A percentile compares a stretch with the other conserved stretches of the same genome.
These are phyloP conservation scores for Neurospora sp. DNA, from an alignment of 495 filamentous ascomycete genomes.

Conservation along the genomic window DNA sequence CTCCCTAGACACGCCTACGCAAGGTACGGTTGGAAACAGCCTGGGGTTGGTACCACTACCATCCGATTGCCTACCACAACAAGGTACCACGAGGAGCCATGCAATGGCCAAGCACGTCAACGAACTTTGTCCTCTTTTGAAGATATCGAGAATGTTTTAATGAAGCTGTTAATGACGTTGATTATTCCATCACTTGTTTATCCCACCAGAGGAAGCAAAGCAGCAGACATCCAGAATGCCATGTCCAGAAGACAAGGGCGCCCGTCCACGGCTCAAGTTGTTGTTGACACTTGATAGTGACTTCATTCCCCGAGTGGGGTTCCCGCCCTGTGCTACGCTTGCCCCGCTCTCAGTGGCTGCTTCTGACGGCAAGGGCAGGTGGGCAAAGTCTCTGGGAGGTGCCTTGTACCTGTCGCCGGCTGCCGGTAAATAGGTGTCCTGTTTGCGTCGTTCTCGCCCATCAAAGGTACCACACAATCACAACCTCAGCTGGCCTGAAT, in stretches of 20 bases:
- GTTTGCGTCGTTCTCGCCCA: neutral
- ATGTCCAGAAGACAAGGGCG: neutral
- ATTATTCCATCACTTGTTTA: neutral
- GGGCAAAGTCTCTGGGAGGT: neutral
- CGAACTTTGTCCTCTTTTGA: neutral
- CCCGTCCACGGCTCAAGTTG: neutral
- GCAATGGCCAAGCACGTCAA: neutral
- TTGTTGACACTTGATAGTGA: neutral
- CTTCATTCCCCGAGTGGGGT: neutral
- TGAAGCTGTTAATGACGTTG: no score
- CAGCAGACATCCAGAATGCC: neutral
- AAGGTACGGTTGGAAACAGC: neutral
- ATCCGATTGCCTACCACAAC: neutral
- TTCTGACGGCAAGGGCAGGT: neutral
- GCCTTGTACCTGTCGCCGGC: neutral
- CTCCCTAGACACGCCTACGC: neutral
- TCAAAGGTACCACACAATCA: neutral
- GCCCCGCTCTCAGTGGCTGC: neutral
- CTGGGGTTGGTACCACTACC: neutral
- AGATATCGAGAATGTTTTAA: neutral
- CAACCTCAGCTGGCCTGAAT: neutral
- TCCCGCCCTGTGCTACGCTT: neutral
- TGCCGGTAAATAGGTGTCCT: neutral
- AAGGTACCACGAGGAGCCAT: neutral
- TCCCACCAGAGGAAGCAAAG: neutral